Evolutionary conservation across 2,329 filamentous ascomycete species (phyloP), one percentile per base, ranked within the genome.

Genomic region (Xylariaceae sp.): DNA sequence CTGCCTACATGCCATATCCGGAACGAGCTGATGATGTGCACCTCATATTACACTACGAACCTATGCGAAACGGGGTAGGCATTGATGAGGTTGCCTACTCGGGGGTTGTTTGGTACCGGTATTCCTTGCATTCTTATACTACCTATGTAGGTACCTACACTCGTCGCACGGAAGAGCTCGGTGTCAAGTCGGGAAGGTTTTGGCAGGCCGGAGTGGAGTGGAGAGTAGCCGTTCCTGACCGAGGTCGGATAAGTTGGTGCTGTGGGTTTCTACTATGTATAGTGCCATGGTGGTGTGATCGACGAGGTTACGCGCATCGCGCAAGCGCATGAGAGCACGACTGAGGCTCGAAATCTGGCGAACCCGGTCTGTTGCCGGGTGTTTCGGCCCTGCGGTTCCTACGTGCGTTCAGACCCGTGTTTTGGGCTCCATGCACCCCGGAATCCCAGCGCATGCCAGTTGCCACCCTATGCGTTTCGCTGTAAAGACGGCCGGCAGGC

Each of bases 371-470:
- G 18, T 41, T 18, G 18, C 26, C 26, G 26, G 39, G 39, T 9
- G 22, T 40, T 58, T 50, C 47, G 52, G 47, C 49, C 57, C 55
- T 58, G 53, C 47, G 55, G 57, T 59, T 22, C 9, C 9, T 34
- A 34, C 9, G 30, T 59, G 47, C 57, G 53, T 51, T 30, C 49
- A 47, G 34, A 43, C 26, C 55, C 57, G 55, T 30, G 49, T 57
- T 47, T 50, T 40, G 47, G 47, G 46, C 15, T 18, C 37, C 18
- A 46, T 55, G 56, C 45, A 57, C 56, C 54, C 57, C 53, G 44
- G 50, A 46, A 50, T 41, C 19, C 41, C 49, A 55, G 55, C 43
- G 49, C 3, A 18, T 36, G 16, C 45, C 56, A 29, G 50, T 47
- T 56, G 29, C 52, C 45, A 40, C 26, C 26, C 26, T 26, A 8